Conservation (phyloP, 2,329 filamentous ascomycete species). For the Stagonosporopsis chrysanthemi region DNA sequence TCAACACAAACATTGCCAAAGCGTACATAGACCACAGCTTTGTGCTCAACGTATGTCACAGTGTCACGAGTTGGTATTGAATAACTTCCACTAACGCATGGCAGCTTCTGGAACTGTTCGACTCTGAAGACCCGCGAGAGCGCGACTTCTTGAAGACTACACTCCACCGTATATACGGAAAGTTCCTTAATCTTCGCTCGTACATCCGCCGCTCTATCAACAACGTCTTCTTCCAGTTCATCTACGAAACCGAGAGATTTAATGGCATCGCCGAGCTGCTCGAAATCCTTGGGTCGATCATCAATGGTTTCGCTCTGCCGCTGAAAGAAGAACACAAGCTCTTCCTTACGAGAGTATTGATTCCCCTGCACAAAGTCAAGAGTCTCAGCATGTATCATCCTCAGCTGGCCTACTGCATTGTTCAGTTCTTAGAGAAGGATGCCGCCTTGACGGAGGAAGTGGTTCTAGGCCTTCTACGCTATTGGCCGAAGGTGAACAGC, state of each 20-base stretch:
- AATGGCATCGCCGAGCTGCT: constrained; percentile 97
- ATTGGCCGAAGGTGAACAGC: constrained; percentile 99
- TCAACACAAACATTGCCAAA: constrained; percentile 99
- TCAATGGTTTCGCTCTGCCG: constrained; percentile 96
- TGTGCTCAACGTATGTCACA: constrained; percentile 72
- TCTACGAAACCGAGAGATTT: constrained; percentile 97
- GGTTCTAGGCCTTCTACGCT: constrained; percentile 89
- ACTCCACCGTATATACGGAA: constrained; percentile 96
- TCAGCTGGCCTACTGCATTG: constrained; percentile 97
- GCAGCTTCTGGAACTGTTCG: constrained; percentile 92
- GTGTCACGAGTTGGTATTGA: background rate
- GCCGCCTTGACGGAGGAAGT: constrained; percentile 97
- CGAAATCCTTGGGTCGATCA: constrained; percentile 97
- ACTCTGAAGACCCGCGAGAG: constrained; percentile 96
- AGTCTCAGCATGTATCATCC: constrained; percentile 99
- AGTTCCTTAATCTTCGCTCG: constrained; percentile 96
- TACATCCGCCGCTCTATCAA: constrained; percentile 99
- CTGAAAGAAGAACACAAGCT: constrained; percentile 99
- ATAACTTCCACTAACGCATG: constrained; percentile 25
- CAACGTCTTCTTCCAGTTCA: constrained; percentile 99
- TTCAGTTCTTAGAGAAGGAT: constrained; percentile 98
- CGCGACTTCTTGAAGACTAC: constrained; percentile 98
- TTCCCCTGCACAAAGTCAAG: constrained; percentile 97
- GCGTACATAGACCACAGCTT: constrained; percentile 98
- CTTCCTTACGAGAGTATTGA: constrained; percentile 89